phyloP scores from a whole-genome alignment of 2,329 filamentous ascomycete genomes.

The Sporothrix humicola region DNA sequence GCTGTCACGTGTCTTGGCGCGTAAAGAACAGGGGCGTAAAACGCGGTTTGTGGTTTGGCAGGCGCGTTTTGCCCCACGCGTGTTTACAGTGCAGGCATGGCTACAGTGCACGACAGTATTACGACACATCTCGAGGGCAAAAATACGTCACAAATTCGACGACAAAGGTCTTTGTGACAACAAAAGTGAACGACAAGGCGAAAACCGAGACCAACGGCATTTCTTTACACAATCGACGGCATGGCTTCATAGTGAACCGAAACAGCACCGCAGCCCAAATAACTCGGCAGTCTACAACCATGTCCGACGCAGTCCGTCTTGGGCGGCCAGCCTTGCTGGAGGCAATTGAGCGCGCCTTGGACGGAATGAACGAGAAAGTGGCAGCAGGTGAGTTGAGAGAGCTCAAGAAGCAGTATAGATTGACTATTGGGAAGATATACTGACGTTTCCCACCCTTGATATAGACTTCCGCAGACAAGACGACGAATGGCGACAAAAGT shows the following conservation, averaged over 20 bases:
- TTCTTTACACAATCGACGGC: neutral
- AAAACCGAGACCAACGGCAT: too few species aligned
- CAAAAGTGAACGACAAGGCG: neutral
- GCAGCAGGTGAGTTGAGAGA: slow-evolving; percentile 30
- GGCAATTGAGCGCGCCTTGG: slow-evolving; percentile 50
- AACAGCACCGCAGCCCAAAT: neutral
- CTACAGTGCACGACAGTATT: neutral
- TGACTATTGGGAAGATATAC: neutral
- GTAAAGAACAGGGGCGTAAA: neutral
- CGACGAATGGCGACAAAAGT: slow-evolving; percentile 15
- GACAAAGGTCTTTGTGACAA: neutral
- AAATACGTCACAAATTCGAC: neutral
- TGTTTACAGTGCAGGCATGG: neutral
- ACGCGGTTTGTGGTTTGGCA: slow-evolving; percentile 1
- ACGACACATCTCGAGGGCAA: neutral
- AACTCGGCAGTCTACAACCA: neutral
- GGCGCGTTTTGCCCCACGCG: slow-evolving; percentile 16
- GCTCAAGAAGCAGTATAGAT: neutral
- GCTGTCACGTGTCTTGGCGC: slow-evolving; percentile 26
- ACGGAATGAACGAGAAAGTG: slow-evolving; percentile 46
- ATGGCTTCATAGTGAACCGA: neutral
- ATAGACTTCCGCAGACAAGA: slow-evolving; percentile 16
- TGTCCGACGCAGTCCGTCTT: neutral
- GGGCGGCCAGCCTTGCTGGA: slow-evolving; percentile 47
- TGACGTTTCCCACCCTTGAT: neutral